phyloP scores from a whole-genome alignment of 108 stramenopile genomes.

The Skeletonema tropicum region DNA sequence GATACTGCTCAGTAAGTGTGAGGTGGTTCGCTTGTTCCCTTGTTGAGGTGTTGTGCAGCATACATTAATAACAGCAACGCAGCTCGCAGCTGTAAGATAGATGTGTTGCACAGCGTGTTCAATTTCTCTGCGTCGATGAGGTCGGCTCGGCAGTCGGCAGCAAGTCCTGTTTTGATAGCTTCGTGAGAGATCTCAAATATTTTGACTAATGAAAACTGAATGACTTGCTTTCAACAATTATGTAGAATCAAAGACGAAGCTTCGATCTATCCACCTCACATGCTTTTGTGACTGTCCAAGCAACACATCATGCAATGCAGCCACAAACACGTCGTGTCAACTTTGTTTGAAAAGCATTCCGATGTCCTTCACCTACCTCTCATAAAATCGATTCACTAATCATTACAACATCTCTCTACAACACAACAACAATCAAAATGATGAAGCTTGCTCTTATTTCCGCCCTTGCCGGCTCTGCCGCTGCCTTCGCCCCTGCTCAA shows the following conservation, averaged over 20 bases:
- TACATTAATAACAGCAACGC: too few species aligned
- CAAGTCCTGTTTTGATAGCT: background rate
- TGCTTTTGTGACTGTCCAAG: background rate
- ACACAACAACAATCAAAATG: slow-evolving; percentile 22
- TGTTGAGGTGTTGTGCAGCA: too few species aligned
- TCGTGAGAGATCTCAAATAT: background rate
- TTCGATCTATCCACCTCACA: background rate
- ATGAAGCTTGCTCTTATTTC: slow-evolving; percentile 38
- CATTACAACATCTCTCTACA: background rate
- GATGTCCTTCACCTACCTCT: background rate
- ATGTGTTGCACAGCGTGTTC: background rate
- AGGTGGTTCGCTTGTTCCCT: too few species aligned
- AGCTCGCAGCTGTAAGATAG: too few species aligned
- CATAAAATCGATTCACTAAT: background rate
- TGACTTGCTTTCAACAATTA: background rate
- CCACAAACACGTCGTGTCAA: slow-evolving; percentile 3
- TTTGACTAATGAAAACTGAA: background rate
- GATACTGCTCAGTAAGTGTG: too few species aligned
- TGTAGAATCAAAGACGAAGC: background rate
- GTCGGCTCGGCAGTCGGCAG: too few species aligned
- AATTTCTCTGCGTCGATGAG: background rate
- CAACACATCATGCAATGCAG: too few species aligned
- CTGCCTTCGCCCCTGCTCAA: slow-evolving; percentile 42
- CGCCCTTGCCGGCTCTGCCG: slow-evolving; percentile 44
- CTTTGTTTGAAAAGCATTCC: background rate